A percentile compares a stretch with the other conserved stretches of the same genome.
phyloP scores from a whole-genome alignment of 441 rosid species.

The Aleurites moluccanus region DNA sequence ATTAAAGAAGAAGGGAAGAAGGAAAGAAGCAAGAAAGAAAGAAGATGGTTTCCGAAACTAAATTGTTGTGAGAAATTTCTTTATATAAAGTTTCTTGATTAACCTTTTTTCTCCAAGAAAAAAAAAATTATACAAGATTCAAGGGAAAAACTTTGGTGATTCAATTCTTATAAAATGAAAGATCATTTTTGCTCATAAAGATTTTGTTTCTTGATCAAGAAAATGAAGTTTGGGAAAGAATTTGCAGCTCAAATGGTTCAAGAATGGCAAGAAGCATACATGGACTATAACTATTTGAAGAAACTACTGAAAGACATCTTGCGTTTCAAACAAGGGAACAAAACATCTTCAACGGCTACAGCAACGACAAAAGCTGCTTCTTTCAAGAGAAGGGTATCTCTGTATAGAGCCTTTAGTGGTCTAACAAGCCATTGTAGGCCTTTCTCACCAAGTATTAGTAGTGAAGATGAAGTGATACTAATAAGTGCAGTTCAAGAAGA shows the following conservation, averaged over 20 bases:
- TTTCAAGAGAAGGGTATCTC: slow-evolving; percentile 46
- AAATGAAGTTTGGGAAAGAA: slow-evolving; percentile 79
- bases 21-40: not conserved
- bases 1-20: not conserved
- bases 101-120: not conserved
- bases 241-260: slow-evolving; percentile 62
- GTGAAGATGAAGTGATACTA: slow-evolving; percentile 52
- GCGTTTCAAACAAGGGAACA: slow-evolving; percentile 21
- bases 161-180: no score
- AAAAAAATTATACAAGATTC: not conserved
- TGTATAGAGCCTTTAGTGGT: slow-evolving; percentile 83
- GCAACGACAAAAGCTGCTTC: slow-evolving; percentile 6
- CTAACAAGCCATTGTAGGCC: slow-evolving; percentile 39
- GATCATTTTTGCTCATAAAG: not conserved
- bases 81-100: not conserved
- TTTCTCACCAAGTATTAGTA: slow-evolving; percentile 28
- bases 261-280: slow-evolving; percentile 74
- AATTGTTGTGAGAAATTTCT: not conserved
- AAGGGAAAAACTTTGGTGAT: not conserved
- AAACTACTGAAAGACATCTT: slow-evolving; percentile 41
- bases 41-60: not conserved
- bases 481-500: slow-evolving; percentile 38
- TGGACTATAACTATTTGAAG: slow-evolving; percentile 63
- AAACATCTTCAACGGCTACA: slow-evolving; percentile 23
- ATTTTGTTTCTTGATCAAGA: slow-evolving; percentile 4